phyloP scores from a whole-genome alignment of 2,329 filamentous ascomycete genomes.

The Trichoderma polysporum region DNA sequence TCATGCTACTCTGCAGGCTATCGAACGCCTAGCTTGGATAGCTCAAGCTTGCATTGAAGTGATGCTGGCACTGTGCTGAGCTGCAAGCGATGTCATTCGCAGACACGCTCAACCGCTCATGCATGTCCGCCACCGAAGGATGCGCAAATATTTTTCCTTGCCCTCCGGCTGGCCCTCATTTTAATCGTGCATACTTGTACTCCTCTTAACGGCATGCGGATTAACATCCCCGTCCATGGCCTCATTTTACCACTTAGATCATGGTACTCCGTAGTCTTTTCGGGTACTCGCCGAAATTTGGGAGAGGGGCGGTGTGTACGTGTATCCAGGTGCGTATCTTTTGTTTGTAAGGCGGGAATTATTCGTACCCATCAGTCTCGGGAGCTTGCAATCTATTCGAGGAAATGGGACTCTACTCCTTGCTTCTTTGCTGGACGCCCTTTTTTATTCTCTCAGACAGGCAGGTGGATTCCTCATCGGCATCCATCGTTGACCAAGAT shows the following conservation, averaged over 20 bases:
- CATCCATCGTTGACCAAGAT: background rate
- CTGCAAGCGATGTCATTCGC: constrained; percentile 1
- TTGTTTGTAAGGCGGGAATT: too few relatives aligned
- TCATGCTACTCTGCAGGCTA: constrained; percentile 3
- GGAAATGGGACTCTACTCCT: background rate
- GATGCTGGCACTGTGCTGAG: background rate
- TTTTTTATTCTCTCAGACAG: background rate
- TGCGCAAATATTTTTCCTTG: background rate
- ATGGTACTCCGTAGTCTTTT: too few relatives aligned
- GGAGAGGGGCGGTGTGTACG: background rate
- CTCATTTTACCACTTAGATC: background rate
- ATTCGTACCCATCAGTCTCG: background rate
- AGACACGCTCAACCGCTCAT: background rate
- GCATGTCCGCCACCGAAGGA: background rate
- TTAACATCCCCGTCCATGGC: background rate
- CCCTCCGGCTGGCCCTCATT: too few relatives aligned
- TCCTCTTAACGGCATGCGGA: background rate
- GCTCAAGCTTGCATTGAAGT: background rate
- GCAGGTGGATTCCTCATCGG: constrained; percentile 2
- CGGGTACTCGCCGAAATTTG: constrained; percentile 13
- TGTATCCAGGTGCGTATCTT: too few relatives aligned
- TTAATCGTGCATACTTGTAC: background rate
- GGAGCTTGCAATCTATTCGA: background rate
- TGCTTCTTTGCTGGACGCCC: too few relatives aligned
- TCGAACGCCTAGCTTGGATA: constrained; percentile 9